Conservation (phyloP, 2,329 filamentous ascomycete species). For the Pyricularia pennisetigena region DNA sequence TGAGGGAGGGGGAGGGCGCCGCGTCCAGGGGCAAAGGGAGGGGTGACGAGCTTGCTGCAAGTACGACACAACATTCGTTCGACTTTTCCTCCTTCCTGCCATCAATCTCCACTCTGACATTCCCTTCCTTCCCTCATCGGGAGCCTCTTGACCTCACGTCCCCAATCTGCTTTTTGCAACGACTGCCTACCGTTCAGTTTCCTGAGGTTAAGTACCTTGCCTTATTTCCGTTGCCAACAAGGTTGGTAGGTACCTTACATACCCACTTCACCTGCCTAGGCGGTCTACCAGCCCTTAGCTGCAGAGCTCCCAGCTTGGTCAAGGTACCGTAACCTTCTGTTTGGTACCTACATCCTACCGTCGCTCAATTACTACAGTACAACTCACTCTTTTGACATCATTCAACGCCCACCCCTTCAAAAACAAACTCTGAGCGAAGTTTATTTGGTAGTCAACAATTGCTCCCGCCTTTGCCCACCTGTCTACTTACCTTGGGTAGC, state of each 20-base stretch:
- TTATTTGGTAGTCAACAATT: not conserved
- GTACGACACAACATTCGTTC: slow-evolving; percentile 1
- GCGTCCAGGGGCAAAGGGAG: not conserved
- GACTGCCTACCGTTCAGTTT: not conserved
- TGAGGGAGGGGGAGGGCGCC: not conserved
- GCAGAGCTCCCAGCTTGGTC: not conserved
- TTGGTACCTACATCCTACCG: not conserved
- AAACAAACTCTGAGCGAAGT: not conserved
- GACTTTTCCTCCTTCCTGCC: not conserved
- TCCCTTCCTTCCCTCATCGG: not conserved
- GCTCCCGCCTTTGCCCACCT: not conserved
- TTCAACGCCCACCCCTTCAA: not conserved
- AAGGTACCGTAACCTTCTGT: not conserved
- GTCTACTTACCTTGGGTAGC: not conserved
- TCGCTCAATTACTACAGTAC: not conserved
- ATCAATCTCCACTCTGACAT: not conserved
- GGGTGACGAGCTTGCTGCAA: slow-evolving; percentile 2
- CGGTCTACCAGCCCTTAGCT: not conserved
- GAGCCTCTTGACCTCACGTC: not conserved
- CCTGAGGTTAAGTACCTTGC: not conserved
- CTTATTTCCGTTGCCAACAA: not conserved
- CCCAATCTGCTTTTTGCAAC: not conserved
- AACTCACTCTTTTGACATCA: not conserved
- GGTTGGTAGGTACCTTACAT: not conserved
- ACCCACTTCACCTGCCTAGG: not conserved